phyloP scores from a whole-genome alignment of 2,329 filamentous ascomycete species.

The Penicillium verrucosum region DNA sequence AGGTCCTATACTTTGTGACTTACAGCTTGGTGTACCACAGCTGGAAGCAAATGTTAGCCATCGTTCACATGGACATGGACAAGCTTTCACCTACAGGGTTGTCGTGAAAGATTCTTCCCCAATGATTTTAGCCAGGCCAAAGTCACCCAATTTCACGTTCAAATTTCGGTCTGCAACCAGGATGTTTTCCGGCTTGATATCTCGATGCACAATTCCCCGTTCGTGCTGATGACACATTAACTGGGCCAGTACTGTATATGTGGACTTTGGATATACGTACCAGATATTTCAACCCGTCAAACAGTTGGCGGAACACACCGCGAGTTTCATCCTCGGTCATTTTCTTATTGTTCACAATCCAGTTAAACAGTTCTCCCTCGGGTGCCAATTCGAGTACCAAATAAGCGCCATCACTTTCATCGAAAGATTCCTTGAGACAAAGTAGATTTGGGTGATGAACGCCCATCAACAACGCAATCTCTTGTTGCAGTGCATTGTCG shows the following conservation, averaged over 20 bases:
- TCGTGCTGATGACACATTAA: slow-evolving; percentile 68
- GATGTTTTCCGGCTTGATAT: slow-evolving; percentile 98
- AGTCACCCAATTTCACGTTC: slow-evolving; percentile 89
- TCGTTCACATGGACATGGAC: not conserved
- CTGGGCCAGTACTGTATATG: not conserved
- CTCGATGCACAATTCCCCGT: slow-evolving; percentile 92
- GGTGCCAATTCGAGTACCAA: slow-evolving; percentile 85
- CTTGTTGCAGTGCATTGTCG: slow-evolving; percentile 82
- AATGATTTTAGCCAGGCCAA: slow-evolving; percentile 96
- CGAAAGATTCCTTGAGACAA: slow-evolving; percentile 91
- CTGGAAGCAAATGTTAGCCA: slow-evolving; percentile 34
- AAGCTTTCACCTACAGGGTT: slow-evolving; percentile 61
- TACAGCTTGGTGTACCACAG: slow-evolving; percentile 88
- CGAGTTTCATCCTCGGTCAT: slow-evolving; percentile 78
- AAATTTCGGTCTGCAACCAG: slow-evolving; percentile 80
- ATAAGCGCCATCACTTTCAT: slow-evolving; percentile 86
- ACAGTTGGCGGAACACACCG: slow-evolving; percentile 84
- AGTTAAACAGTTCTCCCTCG: slow-evolving; percentile 94
- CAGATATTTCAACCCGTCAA: slow-evolving; percentile 91
- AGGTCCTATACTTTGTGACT: slow-evolving; percentile 25
- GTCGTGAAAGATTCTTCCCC: slow-evolving; percentile 98
- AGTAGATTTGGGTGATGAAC: slow-evolving; percentile 91
- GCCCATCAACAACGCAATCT: slow-evolving; percentile 95
- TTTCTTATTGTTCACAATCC: slow-evolving; percentile 87
- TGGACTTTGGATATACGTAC: slow-evolving; percentile 52